Base-by-base conservation (phyloP, 106 monocot genomes). In the Phalaenopsis equestris region DNA sequence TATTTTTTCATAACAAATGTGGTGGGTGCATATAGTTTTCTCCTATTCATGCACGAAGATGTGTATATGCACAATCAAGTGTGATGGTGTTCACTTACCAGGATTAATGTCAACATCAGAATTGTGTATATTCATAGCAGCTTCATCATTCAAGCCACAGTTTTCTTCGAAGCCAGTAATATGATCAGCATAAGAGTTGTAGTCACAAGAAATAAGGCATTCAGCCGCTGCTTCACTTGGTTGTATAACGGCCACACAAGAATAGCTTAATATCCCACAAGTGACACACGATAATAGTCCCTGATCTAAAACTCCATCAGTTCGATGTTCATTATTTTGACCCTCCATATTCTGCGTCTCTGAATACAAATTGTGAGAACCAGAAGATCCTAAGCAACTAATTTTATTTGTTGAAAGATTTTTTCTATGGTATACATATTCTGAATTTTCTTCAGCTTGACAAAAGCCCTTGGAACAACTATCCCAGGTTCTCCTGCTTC, bases 231-330 rank as follows among this genome's bases (percentile, higher is more conserved):
- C 79, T 83, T 92, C 84, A 75, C 84, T 92, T 23, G 94, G 97
- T 79, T 84, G 92, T 80, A 97, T 56, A 6, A 94, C 75, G 48
- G 94, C 97, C 76, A 94, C 88, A 88, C 97, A 97, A 21, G 92
- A 83, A 84, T 87, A 97, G 82, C 94, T 97, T 83, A 97, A 85
- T 82, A 97, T 94, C 58, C 97, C 97, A 78, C 97, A 97, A 76
- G 89, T 92, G 38, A 97, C 97, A 82, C 97, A 97, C 49, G 94
- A 92, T 49, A 97, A 65, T 38, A 94, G 67, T n/a, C 97, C 94
- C 84, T 91, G 87, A 82, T 97, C 94, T 73, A 97, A 80, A 41
- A 90, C 65, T 18, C 90, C 93, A 46, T 82, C 83, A 70, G 77
- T 79, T 19, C 56, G 75, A 12, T 79, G 45, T 72, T 78, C 19